These are phyloP conservation scores for Fusarium acutatum DNA, from an alignment of 2,329 filamentous ascomycete genomes.

Conservation along the genomic window DNA sequence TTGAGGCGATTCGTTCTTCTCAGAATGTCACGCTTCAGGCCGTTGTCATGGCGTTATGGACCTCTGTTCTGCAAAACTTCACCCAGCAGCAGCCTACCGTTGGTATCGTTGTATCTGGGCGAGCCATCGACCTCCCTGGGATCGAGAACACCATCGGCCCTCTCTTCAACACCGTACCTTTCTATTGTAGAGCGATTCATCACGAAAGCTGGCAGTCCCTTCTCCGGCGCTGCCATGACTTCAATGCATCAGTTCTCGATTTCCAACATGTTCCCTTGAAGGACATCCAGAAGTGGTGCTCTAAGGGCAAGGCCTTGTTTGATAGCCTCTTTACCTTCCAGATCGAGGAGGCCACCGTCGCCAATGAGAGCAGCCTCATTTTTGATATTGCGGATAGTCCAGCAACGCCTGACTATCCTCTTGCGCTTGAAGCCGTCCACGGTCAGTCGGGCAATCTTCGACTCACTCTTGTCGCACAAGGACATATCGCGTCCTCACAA, in stretches of 20 bases:
- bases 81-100: constrained; percentile 61
- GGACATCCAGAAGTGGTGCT: constrained; percentile 82
- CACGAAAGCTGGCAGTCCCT: constrained; percentile 67
- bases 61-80: constrained; percentile 65
- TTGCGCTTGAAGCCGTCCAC: constrained; percentile 79
- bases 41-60: constrained; percentile 79
- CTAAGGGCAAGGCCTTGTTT: constrained; percentile 70
- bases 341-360: constrained; percentile 49
- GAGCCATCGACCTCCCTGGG: constrained; percentile 72
- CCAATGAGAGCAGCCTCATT: constrained; percentile 45
- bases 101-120: constrained; percentile 82
- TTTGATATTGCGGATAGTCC: constrained; percentile 65
- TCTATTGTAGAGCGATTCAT: constrained; percentile 58
- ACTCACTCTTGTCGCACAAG: constrained; percentile 68
- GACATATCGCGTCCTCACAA: constrained; percentile 44
- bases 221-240: constrained; percentile 72
- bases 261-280: constrained; percentile 80
- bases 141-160: constrained; percentile 79
- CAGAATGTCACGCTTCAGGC: constrained; percentile 82
- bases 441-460: constrained; percentile 56
- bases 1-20: constrained; percentile 63
- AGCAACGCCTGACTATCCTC: constrained; percentile 71
- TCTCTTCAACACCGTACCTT: constrained; percentile 89
- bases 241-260: constrained; percentile 71
- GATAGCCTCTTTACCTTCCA: constrained; percentile 88